Conservation (phyloP, 805 yeast species). For the Candida sanyiensis region DNA sequence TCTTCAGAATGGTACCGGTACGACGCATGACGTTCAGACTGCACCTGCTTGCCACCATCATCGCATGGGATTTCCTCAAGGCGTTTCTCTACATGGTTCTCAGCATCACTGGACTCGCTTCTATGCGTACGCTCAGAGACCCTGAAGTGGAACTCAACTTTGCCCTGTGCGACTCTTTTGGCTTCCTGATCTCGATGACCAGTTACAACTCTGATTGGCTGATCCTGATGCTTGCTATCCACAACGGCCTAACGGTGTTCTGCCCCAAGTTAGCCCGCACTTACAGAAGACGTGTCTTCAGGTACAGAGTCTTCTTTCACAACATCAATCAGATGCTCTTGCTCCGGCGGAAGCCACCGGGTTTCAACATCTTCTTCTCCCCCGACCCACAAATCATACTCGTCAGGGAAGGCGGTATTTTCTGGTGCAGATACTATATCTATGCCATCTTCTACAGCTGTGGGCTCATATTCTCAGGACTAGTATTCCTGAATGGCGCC, state of each 20-base stretch:
- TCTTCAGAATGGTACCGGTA: slow-evolving; percentile 21
- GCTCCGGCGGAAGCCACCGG: background rate
- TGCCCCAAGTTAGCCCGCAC: slow-evolving; percentile 3
- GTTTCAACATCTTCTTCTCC: background rate
- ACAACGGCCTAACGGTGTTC: slow-evolving; percentile 20
- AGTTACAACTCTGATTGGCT: slow-evolving; percentile 15
- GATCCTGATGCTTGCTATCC: slow-evolving; percentile 17
- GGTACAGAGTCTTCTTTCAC: background rate
- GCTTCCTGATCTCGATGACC: slow-evolving; percentile 12
- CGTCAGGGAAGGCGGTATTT: background rate
- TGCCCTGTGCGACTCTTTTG: slow-evolving; percentile 18
- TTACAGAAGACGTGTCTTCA: background rate
- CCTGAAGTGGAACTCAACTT: background rate
- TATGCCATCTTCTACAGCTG: background rate
- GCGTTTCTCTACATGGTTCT: slow-evolving; percentile 6
- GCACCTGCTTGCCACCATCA: slow-evolving; percentile 13
- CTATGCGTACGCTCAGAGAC: background rate
- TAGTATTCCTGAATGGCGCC: slow-evolving; percentile 13
- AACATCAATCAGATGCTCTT: background rate
- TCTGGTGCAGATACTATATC: background rate
- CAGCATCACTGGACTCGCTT: background rate
- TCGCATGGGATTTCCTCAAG: slow-evolving; percentile 16
- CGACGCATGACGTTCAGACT: slow-evolving; percentile 19
- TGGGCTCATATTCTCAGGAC: slow-evolving; percentile 1
- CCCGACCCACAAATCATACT: background rate